These are phyloP conservation scores for Athelia sp. DNA, from an alignment of 1,284 basidiomycete species.

Conservation along the genomic window DNA sequence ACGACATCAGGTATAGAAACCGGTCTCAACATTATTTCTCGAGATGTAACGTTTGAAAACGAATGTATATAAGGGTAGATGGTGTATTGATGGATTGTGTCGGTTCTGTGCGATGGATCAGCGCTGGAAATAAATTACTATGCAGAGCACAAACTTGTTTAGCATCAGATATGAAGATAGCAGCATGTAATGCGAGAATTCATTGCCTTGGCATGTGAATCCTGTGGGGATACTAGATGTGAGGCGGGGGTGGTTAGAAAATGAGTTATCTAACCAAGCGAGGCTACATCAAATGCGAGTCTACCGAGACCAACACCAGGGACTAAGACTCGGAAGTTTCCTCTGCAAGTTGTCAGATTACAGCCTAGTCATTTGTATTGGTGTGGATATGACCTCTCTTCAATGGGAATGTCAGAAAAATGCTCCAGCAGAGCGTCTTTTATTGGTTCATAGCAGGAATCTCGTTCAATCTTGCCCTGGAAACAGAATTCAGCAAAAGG, in stretches of 20 bases:
- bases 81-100: slow-evolving; percentile 59
- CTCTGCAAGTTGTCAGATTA: slow-evolving; percentile 26
- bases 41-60: slow-evolving; percentile 76
- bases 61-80: slow-evolving; percentile 89
- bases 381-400: slow-evolving; percentile 40
- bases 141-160: slow-evolving; percentile 49
- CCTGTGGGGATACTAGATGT: slow-evolving; percentile 41
- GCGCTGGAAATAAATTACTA: background rate
- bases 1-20: slow-evolving; percentile 81
- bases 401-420: slow-evolving; percentile 49
- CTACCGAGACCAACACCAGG: slow-evolving; percentile 87
- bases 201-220: slow-evolving; percentile 86
- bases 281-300: slow-evolving; percentile 82
- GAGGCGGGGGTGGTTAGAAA: slow-evolving; percentile 1
- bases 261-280: slow-evolving; percentile 48
- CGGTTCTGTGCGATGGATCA: slow-evolving; percentile 44
- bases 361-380: slow-evolving; percentile 1
- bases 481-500: slow-evolving; percentile 1
- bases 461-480: slow-evolving; percentile 74
- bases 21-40: slow-evolving; percentile 56
- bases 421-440: slow-evolving; percentile 67
- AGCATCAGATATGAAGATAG: slow-evolving; percentile 80
- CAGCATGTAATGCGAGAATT: slow-evolving; percentile 93
- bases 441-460: slow-evolving; percentile 76
- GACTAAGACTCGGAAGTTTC: slow-evolving; percentile 70